These are phyloP conservation scores for Calocera viscosa DNA, from an alignment of 768 basidiomycete genomes.

Conservation along the genomic window DNA sequence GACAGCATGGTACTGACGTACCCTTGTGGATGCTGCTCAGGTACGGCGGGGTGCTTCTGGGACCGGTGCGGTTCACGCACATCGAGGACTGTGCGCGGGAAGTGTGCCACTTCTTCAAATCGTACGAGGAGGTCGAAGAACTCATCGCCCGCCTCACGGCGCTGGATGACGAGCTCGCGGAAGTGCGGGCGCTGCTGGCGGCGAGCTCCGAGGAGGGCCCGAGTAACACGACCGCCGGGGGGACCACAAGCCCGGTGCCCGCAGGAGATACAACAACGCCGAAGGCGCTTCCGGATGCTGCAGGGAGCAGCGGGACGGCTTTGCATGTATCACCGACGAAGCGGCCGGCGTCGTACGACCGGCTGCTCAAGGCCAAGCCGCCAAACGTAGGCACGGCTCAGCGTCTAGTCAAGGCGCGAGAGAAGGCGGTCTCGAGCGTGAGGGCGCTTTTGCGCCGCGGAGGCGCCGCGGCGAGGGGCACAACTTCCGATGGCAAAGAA, in stretches of 20 bases:
- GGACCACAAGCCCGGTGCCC: background rate
- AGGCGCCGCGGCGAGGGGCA: conserved; percentile 2
- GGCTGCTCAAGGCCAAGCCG: conserved; percentile 38
- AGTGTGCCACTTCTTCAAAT: conserved; percentile 56
- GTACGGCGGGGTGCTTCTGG: conserved; percentile 73
- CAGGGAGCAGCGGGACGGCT: background rate
- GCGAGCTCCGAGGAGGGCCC: background rate
- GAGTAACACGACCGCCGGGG: conserved; percentile 17
- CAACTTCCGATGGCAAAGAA: background rate
- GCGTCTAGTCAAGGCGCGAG: conserved; percentile 55
- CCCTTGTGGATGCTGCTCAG: conserved; percentile 26
- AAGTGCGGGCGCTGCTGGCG: background rate
- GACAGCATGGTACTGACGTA: conserved; percentile 1
- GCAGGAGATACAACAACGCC: background rate
- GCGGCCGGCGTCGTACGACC: conserved; percentile 3
- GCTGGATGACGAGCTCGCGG: conserved; percentile 50
- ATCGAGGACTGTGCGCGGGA: conserved; percentile 64
- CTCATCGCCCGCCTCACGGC: conserved; percentile 42
- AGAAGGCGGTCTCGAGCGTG: conserved; percentile 40
- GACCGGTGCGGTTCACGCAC: conserved; percentile 60
- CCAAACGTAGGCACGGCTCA: conserved; percentile 50
- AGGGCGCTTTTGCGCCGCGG: conserved; percentile 4
- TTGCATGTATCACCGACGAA: background rate
- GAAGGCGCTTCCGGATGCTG: background rate
- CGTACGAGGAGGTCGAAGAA: conserved; percentile 55